Conservation (phyloP, 2,329 filamentous ascomycete species). For the Colletotrichum sp. region DNA sequence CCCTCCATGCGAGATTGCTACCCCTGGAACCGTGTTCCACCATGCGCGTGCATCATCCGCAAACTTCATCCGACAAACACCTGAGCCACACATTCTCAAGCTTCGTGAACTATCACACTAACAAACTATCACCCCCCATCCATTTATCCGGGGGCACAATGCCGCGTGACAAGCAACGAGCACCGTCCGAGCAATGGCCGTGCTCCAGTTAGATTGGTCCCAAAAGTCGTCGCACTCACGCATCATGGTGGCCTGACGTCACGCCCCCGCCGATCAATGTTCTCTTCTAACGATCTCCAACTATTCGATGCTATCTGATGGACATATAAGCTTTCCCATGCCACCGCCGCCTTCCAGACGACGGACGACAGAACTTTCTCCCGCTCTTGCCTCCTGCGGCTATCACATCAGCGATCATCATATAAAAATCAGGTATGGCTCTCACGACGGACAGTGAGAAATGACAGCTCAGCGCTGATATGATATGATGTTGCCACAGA, state of each 20-base stretch:
- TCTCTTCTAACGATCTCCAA: not conserved
- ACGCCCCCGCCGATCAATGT: not conserved
- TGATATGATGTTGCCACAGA: not conserved
- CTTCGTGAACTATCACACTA: no score
- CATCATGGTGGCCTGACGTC: constrained; percentile 18
- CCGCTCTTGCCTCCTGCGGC: not conserved
- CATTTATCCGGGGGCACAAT: not conserved
- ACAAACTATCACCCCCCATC: not conserved
- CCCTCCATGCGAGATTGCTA: not conserved
- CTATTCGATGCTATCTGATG: not conserved
- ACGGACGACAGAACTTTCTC: not conserved
- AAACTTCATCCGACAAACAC: not conserved
- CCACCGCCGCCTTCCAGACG: not conserved
- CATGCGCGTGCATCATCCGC: not conserved
- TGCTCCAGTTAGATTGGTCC: not conserved
- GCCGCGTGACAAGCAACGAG: not conserved
- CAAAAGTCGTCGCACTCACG: not conserved
- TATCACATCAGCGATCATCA: not conserved
- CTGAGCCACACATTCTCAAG: not conserved
- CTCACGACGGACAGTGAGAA: not conserved
- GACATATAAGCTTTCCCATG: constrained; percentile 1
- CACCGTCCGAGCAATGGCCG: not conserved
- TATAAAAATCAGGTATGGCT: not conserved
- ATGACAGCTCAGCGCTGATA: not conserved
- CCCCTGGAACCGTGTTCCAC: not conserved